These are phyloP conservation scores for Xeromyces bisporus DNA, from an alignment of 495 filamentous ascomycete genomes.

Conservation along the genomic window DNA sequence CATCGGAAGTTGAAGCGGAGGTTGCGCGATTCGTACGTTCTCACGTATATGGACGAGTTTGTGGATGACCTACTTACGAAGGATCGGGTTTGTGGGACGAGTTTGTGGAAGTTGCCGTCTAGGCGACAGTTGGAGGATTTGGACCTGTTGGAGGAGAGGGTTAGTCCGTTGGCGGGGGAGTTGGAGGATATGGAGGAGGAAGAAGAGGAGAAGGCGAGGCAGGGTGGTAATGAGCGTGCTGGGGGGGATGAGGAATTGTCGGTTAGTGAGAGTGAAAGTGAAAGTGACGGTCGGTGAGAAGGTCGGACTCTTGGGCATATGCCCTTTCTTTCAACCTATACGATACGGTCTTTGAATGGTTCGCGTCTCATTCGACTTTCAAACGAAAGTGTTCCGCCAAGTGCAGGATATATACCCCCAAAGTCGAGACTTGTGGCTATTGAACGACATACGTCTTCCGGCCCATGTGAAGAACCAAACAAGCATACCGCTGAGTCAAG, in stretches of 20 bases:
- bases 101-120: slow-evolving; percentile 76
- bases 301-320: too few species aligned
- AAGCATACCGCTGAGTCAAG: not conserved
- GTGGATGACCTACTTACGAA: slow-evolving; percentile 82
- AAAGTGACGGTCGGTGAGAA: too few species aligned
- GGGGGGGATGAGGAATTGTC: not conserved
- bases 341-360: too few species aligned
- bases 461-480: not conserved
- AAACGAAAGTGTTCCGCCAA: too few species aligned
- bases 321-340: too few species aligned
- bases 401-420: too few species aligned
- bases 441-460: not conserved
- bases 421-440: too few species aligned
- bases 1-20: slow-evolving; percentile 64
- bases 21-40: slow-evolving; percentile 46
- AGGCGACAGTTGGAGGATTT: slow-evolving; percentile 76
- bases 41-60: slow-evolving; percentile 85
- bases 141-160: slow-evolving; percentile 68
- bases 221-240: not conserved
- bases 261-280: too few species aligned
- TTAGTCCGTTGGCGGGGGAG: slow-evolving; percentile 67
- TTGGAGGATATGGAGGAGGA: slow-evolving; percentile 66
- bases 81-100: slow-evolving; percentile 80
- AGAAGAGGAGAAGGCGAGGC: slow-evolving; percentile 25
- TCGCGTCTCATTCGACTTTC: too few species aligned